These are phyloP conservation scores for barrel medic (Medicago truncatula) DNA, from an alignment of 306 rosid species.

Conservation along the genomic window DNA sequence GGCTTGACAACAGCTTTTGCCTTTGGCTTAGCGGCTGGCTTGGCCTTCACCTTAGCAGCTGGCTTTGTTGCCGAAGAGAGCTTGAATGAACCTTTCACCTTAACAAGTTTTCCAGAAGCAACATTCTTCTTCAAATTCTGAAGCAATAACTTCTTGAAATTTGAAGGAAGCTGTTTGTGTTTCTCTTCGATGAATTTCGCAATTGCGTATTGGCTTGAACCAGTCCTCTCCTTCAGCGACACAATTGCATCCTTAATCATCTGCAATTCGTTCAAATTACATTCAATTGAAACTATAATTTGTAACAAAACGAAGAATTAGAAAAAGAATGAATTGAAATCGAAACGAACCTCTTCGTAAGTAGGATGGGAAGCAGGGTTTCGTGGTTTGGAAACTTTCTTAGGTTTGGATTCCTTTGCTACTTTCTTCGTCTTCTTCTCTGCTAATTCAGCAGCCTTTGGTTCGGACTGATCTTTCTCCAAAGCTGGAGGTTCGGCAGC, in stretches of 20 bases:
- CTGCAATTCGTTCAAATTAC: slow-evolving; percentile 41
- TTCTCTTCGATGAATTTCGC: slow-evolving; percentile 73
- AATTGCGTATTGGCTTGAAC: slow-evolving; percentile 87
- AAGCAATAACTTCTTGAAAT: slow-evolving; percentile 75
- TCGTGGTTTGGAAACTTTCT: slow-evolving; percentile 59
- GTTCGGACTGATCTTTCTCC: slow-evolving; percentile 38
- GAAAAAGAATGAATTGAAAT: background rate
- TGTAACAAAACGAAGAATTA: background rate
- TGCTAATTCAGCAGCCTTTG: slow-evolving; percentile 45
- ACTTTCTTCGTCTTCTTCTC: slow-evolving; percentile 41
- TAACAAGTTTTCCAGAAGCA: slow-evolving; percentile 63
- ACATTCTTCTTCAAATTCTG: slow-evolving; percentile 82
- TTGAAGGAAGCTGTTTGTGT: slow-evolving; percentile 68
- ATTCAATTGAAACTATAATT: background rate
- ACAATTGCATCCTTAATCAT: slow-evolving; percentile 88
- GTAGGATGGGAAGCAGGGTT: slow-evolving; percentile 68
- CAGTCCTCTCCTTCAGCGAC: slow-evolving; percentile 67
- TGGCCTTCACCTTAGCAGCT: background rate
- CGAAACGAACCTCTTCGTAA: slow-evolving; percentile 66
- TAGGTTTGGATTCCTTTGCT: slow-evolving; percentile 54
- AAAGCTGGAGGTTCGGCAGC: slow-evolving; percentile 45
- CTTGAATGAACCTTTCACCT: slow-evolving; percentile 76
- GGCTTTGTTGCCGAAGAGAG: slow-evolving; percentile 40
- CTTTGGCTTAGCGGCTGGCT: background rate
- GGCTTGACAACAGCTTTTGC: background rate